Conservation (phyloP, 345 rosid genomes). For the Firmiana major region DNA sequence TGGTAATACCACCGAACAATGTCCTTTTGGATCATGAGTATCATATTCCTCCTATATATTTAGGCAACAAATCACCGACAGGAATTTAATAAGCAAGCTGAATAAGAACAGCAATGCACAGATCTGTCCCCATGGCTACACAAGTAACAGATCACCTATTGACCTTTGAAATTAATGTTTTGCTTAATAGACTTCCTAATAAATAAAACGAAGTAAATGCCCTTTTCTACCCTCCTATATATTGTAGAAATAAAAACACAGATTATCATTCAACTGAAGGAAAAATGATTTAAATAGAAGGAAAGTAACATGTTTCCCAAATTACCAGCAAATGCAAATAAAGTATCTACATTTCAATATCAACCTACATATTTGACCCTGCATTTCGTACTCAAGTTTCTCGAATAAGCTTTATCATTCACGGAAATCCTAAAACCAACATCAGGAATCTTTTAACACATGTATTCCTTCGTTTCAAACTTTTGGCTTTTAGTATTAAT, state of each 20-base stretch:
- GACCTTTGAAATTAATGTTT: neutral
- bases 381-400: neutral
- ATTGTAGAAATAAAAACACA: neutral
- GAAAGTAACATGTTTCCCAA: neutral
- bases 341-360: neutral
- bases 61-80: neutral
- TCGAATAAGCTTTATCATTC: neutral
- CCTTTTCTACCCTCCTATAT: neutral
- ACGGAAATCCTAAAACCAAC: neutral
- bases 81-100: neutral
- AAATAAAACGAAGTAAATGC: neutral
- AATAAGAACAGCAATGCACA: neutral
- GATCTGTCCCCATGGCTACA: neutral
- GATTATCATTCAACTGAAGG: neutral
- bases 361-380: neutral
- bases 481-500: neutral
- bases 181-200: neutral
- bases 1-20: slow-evolving; percentile 68
- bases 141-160: neutral
- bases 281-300: neutral
- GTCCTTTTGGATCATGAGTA: slow-evolving; percentile 93
- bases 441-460: neutral
- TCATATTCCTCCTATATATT: slow-evolving; percentile 78
- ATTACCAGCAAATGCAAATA: neutral
- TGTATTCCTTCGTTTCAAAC: neutral